These are phyloP conservation scores for Aspergillus sclerotialis DNA, from an alignment of 2,329 filamentous ascomycete species.

Conservation along the genomic window DNA sequence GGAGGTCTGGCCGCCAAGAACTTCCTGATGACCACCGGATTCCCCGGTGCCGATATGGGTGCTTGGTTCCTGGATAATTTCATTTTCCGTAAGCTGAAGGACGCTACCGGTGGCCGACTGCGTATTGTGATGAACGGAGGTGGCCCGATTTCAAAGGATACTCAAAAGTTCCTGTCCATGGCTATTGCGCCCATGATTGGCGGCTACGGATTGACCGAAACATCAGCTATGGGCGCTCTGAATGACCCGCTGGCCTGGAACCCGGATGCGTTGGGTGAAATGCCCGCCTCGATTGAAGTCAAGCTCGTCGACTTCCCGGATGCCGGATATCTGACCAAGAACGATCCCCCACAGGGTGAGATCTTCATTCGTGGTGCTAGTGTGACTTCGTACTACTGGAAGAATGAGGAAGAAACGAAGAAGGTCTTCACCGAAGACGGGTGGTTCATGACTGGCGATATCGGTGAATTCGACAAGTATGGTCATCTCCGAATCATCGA, in stretches of 20 bases:
- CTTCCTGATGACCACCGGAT: conserved; percentile 49
- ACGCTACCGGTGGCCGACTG: conserved; percentile 79
- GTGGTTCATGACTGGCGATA: conserved; percentile 97
- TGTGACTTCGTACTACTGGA: conserved; percentile 71
- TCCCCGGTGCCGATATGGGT: conserved; percentile 46
- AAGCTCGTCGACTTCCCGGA: conserved; percentile 90
- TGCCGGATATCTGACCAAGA: conserved; percentile 72
- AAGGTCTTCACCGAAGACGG: conserved; percentile 73
- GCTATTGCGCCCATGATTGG: conserved; percentile 89
- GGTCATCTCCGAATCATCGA: conserved; percentile 86
- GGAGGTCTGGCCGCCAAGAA: conserved; percentile 55
- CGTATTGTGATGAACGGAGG: conserved; percentile 92
- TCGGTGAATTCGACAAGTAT: conserved; percentile 75
- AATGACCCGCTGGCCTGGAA: conserved; percentile 78
- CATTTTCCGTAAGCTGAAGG: conserved; percentile 87
- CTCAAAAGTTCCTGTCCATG: conserved; percentile 83
- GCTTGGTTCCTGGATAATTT: conserved; percentile 67
- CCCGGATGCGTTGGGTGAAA: conserved; percentile 66
- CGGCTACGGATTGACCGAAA: conserved; percentile 94
- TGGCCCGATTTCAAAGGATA: conserved; percentile 80
- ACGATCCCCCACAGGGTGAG: conserved; percentile 78
- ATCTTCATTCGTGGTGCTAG: conserved; percentile 77
- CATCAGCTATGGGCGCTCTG: conserved; percentile 56
- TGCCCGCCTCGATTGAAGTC: conserved; percentile 70
- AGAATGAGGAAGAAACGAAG: conserved; percentile 78